Evolutionary conservation across 441 rosid genomes (phyloP).

Genomic region (Gossypium gossypioides): DNA sequence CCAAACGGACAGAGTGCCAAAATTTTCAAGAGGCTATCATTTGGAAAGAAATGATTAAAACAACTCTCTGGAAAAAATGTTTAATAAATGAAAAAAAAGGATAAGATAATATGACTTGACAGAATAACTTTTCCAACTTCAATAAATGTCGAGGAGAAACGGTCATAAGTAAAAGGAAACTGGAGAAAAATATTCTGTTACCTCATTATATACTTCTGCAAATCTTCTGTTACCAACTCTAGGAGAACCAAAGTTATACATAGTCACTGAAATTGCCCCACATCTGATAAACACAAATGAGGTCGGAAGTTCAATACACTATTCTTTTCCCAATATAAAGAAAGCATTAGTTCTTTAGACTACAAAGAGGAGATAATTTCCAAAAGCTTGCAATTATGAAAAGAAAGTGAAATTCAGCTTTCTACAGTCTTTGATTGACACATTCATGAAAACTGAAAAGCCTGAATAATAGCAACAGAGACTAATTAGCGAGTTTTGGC

Average conservation of each 20-base stretch:
- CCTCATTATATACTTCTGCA: slow-evolving; percentile 82
- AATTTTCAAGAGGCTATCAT: background rate
- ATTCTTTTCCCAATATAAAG: background rate
- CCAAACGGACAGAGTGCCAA: background rate
- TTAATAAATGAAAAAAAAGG: background rate
- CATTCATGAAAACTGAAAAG: background rate
- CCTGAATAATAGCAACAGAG: background rate
- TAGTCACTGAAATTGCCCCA: slow-evolving; percentile 62
- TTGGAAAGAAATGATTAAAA: background rate
- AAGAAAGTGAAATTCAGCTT: background rate
- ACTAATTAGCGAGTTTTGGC: background rate
- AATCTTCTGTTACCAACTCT: slow-evolving; percentile 89
- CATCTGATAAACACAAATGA: slow-evolving; percentile 29
- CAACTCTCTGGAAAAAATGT: background rate
- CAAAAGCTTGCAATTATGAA: background rate
- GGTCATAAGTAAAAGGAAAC: background rate
- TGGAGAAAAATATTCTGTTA: slow-evolving; percentile 15
- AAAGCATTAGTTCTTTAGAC: background rate
- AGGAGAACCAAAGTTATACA: slow-evolving; percentile 96
- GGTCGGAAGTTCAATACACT: background rate
- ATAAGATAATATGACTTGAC: background rate
- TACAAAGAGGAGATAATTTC: background rate
- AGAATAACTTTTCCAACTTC: background rate
- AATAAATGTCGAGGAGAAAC: background rate
- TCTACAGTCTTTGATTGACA: background rate